A percentile compares a stretch with the other conserved stretches of the same genome.
phyloP scores from a whole-genome alignment of 1,139 yeast genomes.

The Williopsis jadinii region DNA sequence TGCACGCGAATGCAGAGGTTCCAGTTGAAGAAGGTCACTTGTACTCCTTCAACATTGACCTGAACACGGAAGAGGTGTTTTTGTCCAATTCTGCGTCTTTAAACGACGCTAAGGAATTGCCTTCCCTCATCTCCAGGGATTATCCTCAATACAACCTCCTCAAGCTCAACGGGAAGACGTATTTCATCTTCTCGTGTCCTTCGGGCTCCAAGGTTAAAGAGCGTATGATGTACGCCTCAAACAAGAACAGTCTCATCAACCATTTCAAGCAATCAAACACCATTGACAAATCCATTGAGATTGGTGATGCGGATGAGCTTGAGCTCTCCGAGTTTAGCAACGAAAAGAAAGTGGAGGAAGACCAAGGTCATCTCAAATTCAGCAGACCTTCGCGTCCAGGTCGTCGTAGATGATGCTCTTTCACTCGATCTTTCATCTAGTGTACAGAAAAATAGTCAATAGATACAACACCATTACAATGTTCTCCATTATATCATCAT shows the following conservation, averaged over 20 bases:
- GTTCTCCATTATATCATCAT: not conserved
- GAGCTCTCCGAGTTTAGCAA: slow-evolving; percentile 31
- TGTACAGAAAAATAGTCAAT: too few species aligned
- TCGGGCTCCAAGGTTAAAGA: slow-evolving; percentile 85
- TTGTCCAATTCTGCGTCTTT: slow-evolving; percentile 19
- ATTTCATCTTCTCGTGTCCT: slow-evolving; percentile 82
- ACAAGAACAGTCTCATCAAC: slow-evolving; percentile 58
- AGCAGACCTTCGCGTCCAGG: slow-evolving; percentile 24
- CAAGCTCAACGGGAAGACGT: slow-evolving; percentile 27
- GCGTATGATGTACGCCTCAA: slow-evolving; percentile 88
- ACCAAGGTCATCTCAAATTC: slow-evolving; percentile 12
- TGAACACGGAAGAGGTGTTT: slow-evolving; percentile 30
- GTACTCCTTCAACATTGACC: slow-evolving; percentile 30
- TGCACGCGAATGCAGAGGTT: slow-evolving; percentile 16
- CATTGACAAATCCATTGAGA: slow-evolving; percentile 43
- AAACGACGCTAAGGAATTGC: slow-evolving; percentile 22
- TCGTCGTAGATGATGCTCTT: slow-evolving; percentile 19
- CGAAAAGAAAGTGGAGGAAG: slow-evolving; percentile 2
- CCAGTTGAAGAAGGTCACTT: slow-evolving; percentile 20
- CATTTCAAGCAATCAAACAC: slow-evolving; percentile 36
- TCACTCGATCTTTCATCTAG: too few species aligned
- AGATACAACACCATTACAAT: not conserved
- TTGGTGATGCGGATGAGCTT: slow-evolving; percentile 63
- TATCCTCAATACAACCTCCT: slow-evolving; percentile 59
- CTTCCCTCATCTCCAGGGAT: slow-evolving; percentile 27